phyloP scores from a whole-genome alignment of 1,284 basidiomycete species.

The Veloporphyrellus conicus region DNA sequence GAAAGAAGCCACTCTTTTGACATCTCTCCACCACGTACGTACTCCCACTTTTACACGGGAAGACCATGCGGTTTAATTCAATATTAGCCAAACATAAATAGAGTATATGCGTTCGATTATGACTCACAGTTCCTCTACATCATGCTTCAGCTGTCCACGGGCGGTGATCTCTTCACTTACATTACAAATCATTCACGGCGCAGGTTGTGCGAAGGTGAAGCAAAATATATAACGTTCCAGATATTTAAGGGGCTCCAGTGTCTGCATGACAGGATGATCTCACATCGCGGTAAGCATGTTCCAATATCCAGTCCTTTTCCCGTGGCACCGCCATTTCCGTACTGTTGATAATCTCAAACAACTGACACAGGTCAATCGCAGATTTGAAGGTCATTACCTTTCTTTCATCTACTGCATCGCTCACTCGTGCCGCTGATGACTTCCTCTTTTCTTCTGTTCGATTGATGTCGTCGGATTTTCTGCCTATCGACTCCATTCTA shows the following conservation, averaged over 20 bases:
- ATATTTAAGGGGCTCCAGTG: constrained; percentile 69
- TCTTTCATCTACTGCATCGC: neutral
- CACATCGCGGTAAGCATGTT: constrained; percentile 64
- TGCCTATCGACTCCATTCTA: too few species aligned
- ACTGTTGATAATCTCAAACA: neutral
- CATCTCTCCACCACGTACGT: constrained; percentile 64
- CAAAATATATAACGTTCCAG: constrained; percentile 81
- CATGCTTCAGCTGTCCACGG: constrained; percentile 80
- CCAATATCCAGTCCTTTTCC: neutral
- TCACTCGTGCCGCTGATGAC: constrained; percentile 4
- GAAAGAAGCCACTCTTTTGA: constrained; percentile 73
- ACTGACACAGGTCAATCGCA: constrained; percentile 28
- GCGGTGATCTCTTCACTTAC: constrained; percentile 84
- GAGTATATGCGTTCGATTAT: constrained; percentile 65
- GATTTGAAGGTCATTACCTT: constrained; percentile 61
- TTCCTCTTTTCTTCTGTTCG: neutral
- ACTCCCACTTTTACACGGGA: neutral
- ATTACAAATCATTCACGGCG: constrained; percentile 56
- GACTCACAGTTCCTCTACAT: constrained; percentile 71
- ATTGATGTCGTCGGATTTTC: neutral
- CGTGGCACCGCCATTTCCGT: neutral
- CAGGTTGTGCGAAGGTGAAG: constrained; percentile 70
- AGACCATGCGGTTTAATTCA: neutral
- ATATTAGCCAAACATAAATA: constrained; percentile 73
- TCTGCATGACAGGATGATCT: constrained; percentile 69